Evolutionary conservation across 2,329 filamentous ascomycete genomes (phyloP), one percentile per base, ranked within the genome.

Genomic region (Fusarium sublunatum): DNA sequence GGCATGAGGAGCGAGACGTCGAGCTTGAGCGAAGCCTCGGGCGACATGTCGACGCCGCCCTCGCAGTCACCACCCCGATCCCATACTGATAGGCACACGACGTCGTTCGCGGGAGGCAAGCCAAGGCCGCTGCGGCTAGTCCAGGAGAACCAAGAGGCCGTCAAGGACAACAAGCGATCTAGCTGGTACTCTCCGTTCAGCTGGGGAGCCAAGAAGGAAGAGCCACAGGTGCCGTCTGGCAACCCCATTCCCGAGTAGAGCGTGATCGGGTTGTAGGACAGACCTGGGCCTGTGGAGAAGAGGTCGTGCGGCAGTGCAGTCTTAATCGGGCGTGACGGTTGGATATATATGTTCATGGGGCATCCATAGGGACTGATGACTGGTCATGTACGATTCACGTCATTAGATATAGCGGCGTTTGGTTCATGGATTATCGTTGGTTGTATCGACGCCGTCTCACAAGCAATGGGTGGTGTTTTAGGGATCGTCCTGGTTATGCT

Each of bases 101-200:
- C 83, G 24, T 70, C 69, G 2, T 86, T 85, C 62, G 78, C 86
- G 53, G 85, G 85, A 5, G 87, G 87, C 40, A 95, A 95, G 77
- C 88, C 96, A 56, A 86, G 93, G 32, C 94, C 94, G 7, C 80
- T 99, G 65, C 85, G 94, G 13, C 83, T 99, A 28, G 93, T 98
- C 42, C 91, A 95, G 77, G 92, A 96, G 78, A 89, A 89, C 65
- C 75, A 78, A 22, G 84, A 86, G 46, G 73, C 73, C 3, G 77
- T 80, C 58, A 81, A 82, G 68, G 73, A 77, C 50, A 84, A 83
- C 70, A 89, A 89, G 79, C 79, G 88, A 43, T 79, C 81, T 19
- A 89, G 86, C 74, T 90, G 88, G 88, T 77, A 77, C 59, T 83
- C 88, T 55, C 86, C 86, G 11, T 88, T 86, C 86, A 77, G 75